Evolutionary conservation across 2,329 filamentous ascomycete genomes (phyloP).

Genomic region (Didymella pomorum): DNA sequence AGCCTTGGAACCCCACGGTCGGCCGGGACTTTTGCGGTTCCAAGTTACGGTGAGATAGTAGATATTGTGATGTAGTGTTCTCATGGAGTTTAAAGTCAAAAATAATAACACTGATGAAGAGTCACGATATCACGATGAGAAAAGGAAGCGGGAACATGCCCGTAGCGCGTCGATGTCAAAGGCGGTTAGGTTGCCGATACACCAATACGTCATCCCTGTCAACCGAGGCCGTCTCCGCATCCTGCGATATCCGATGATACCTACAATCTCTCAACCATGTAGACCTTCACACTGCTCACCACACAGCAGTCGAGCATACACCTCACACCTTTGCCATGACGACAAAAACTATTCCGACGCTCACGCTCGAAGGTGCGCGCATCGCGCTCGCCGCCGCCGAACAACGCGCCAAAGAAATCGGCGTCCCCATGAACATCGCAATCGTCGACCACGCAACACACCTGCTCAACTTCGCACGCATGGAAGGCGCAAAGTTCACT

Average conservation of each 20-base stretch:
- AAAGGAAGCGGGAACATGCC: conserved; percentile 20
- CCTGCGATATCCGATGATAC: conserved; percentile 17
- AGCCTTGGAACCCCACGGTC: too few relatives aligned
- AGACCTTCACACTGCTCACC: background rate
- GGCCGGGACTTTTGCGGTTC: too few relatives aligned
- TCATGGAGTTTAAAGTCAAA: background rate
- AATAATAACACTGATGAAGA: background rate
- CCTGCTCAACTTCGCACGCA: conserved; percentile 57
- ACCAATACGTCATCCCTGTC: conserved; percentile 17
- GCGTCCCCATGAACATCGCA: conserved; percentile 59
- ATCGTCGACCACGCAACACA: conserved; percentile 57
- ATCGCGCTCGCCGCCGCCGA: conserved; percentile 49
- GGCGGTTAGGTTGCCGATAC: background rate
- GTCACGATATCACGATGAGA: background rate
- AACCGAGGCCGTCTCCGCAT: conserved; percentile 21
- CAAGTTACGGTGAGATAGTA: too few relatives aligned
- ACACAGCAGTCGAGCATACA: background rate
- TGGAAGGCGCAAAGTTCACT: conserved; percentile 58
- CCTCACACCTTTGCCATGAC: conserved; percentile 38
- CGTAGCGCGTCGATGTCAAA: conserved; percentile 23
- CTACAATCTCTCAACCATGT: conserved; percentile 1
- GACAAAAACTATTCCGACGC: conserved; percentile 40
- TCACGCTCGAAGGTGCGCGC: conserved; percentile 50
- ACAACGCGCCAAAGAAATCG: conserved; percentile 47
- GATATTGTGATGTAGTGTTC: background rate